Conservation (phyloP, 1,284 basidiomycete genomes). For the Pseudozyma sp. region DNA sequence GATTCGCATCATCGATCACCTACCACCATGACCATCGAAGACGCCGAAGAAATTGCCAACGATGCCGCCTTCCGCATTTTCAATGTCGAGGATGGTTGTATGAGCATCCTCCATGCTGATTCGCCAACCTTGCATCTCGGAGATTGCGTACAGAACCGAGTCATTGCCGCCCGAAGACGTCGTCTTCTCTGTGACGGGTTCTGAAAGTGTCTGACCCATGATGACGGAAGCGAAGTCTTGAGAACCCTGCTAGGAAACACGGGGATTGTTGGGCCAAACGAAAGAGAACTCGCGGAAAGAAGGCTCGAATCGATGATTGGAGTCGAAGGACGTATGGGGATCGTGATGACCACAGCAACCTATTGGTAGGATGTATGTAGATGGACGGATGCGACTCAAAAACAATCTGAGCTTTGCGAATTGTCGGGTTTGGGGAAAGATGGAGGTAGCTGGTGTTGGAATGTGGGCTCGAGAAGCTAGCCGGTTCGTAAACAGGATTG, state of each 20-base stretch:
- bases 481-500: no score
- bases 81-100: conserved; percentile 76
- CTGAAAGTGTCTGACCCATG: conserved; percentile 71
- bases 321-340: no score
- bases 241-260: conserved; percentile 9
- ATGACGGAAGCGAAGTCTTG: conserved; percentile 13
- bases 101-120: conserved; percentile 99
- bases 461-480: no score
- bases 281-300: not conserved
- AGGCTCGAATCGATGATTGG: no score
- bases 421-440: no score
- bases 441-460: no score
- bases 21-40: conserved; percentile 98
- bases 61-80: conserved; percentile 58
- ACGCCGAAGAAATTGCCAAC: conserved; percentile 86
- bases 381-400: no score
- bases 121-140: conserved; percentile 99
- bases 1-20: conserved; percentile 55
- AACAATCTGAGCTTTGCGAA: no score
- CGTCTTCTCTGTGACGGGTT: conserved; percentile 81
- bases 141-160: conserved; percentile 82
- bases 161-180: conserved; percentile 83
- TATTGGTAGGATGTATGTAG: no score
- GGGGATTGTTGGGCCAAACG: not conserved
- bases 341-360: no score